Percentiles rank a stretch among this genome's conserved stretches.
Evolutionary conservation across 2,329 filamentous ascomycete species (phyloP).

Genomic region (Paramyrothecium roridum): DNA sequence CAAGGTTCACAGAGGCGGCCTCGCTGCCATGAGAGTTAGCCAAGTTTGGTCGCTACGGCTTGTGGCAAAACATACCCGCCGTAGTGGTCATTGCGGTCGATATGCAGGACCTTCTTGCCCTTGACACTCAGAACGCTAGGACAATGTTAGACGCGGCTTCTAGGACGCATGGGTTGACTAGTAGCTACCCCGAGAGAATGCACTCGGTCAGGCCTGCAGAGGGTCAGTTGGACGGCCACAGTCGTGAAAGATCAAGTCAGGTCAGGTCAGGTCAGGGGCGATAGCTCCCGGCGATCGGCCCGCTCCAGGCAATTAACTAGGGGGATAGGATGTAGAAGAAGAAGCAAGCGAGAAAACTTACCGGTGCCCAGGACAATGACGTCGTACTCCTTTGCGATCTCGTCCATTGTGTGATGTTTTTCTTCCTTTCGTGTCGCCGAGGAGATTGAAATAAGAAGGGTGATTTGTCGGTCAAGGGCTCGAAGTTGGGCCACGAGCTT

Average conservation of each 20-base stretch:
- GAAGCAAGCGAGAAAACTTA: constrained; percentile 42
- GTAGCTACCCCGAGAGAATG: constrained; percentile 86
- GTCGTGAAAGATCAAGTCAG: not conserved
- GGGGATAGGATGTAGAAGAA: constrained; percentile 7
- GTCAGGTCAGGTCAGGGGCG: not conserved
- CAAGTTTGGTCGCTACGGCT: not conserved
- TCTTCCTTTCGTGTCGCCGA: not conserved
- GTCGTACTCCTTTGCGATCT: constrained; percentile 98
- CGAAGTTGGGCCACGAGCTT: not conserved
- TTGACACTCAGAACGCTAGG: constrained; percentile 87
- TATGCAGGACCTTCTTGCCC: constrained; percentile 98
- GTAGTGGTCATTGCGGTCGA: constrained; percentile 97
- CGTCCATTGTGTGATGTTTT: constrained; percentile 68
- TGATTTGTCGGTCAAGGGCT: not conserved
- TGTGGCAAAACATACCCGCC: constrained; percentile 69
- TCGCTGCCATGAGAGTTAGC: constrained; percentile 49
- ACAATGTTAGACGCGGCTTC: too few species aligned
- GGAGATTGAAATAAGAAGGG: not conserved
- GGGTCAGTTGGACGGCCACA: not conserved
- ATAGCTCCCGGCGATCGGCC: not conserved
- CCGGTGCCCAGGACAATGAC: constrained; percentile 97
- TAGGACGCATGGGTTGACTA: not conserved
- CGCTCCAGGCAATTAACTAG: constrained; percentile 10
- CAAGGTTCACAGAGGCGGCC: constrained; percentile 94
- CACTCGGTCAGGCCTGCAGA: constrained; percentile 88